Evolutionary conservation across 768 basidiomycete species (phyloP).

Genomic region (Termitomyces sp.): DNA sequence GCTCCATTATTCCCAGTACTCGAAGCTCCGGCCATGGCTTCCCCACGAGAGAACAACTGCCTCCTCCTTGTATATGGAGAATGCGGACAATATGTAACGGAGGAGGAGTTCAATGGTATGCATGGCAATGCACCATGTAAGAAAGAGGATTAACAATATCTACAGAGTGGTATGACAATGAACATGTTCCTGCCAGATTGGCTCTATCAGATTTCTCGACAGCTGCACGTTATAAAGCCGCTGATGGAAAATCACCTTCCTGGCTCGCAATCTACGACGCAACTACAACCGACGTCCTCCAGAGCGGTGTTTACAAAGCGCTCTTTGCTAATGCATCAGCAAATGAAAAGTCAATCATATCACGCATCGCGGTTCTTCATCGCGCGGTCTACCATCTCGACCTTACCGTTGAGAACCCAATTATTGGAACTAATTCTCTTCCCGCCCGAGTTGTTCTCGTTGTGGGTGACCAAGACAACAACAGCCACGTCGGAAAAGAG

Average conservation of each 20-base stretch:
- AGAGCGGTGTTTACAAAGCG: constrained; percentile 19
- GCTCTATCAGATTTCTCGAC: constrained; percentile 22
- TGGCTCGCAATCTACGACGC: constrained; percentile 28
- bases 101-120: constrained; percentile 25
- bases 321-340: constrained; percentile 19
- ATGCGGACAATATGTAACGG: constrained; percentile 19
- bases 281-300: constrained; percentile 16
- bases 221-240: constrained; percentile 24
- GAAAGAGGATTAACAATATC: neutral
- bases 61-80: constrained; percentile 29
- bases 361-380: constrained; percentile 18
- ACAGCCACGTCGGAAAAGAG: constrained; percentile 15
- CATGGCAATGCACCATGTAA: neutral
- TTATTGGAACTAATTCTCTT: neutral
- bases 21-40: neutral
- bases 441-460: constrained; percentile 17
- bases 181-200: constrained; percentile 26
- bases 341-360: constrained; percentile 21
- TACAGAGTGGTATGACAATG: constrained; percentile 29
- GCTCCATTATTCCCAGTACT: neutral
- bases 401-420: constrained; percentile 12
- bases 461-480: constrained; percentile 3
- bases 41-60: constrained; percentile 6
- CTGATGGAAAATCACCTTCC: constrained; percentile 20
- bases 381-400: constrained; percentile 22